Evolutionary conservation across 1,284 basidiomycete genomes (phyloP).

Genomic region (Phellopilus nigrolimitatus): DNA sequence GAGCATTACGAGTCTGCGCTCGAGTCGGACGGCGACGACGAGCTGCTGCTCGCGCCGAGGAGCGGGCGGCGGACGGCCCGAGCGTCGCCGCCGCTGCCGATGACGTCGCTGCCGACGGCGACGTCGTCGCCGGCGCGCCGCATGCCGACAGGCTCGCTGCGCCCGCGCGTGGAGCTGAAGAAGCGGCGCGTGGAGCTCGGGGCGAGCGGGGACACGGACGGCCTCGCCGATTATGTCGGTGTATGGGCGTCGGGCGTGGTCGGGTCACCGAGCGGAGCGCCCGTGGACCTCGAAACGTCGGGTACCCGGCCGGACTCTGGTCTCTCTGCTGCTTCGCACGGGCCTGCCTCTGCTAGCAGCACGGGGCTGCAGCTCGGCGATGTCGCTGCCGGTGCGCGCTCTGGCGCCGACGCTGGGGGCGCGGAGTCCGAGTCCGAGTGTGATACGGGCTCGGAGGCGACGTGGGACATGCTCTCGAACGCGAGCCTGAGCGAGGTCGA

Average conservation of each 20-base stretch:
- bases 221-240: neutral
- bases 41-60: neutral
- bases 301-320: no score
- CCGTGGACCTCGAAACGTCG: no score
- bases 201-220: neutral
- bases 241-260: neutral
- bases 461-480: conserved; percentile 11
- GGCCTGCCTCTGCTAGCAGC: no score
- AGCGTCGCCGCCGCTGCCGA: neutral
- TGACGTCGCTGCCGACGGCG: no score
- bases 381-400: no score
- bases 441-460: neutral
- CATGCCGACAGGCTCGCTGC: neutral
- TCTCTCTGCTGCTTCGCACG: no score
- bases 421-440: neutral
- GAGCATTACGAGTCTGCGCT: conserved; percentile 2
- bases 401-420: neutral
- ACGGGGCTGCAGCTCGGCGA: no score
- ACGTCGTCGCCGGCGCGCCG: neutral
- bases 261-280: no score
- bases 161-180: neutral
- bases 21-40: neutral
- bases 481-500: neutral
- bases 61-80: no score
- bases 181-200: neutral